Conservation (phyloP, 441 rosid species). For the Adansonia madagascariensis region DNA sequence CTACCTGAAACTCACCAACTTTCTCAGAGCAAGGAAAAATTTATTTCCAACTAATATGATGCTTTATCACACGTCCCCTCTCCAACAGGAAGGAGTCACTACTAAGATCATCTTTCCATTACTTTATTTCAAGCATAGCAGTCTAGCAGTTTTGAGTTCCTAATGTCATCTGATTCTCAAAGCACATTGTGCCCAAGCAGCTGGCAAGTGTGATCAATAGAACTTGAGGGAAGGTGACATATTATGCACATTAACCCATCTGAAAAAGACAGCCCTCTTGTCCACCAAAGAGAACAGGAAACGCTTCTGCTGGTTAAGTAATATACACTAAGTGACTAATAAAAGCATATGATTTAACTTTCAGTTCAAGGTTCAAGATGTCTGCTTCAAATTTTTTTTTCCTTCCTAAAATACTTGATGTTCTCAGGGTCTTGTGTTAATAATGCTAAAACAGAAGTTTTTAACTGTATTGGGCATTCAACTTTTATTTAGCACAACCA, state of each 20-base stretch:
- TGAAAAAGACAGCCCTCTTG: background rate
- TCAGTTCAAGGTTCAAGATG: slow-evolving; percentile 4
- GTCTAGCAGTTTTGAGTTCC: slow-evolving; percentile 5
- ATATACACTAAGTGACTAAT: background rate
- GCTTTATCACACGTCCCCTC: background rate
- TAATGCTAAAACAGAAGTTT: slow-evolving; percentile 12
- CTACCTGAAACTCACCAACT: background rate
- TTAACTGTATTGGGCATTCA: background rate
- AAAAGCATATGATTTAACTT: background rate
- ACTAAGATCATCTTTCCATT: background rate
- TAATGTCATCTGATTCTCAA: background rate
- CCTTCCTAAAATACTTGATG: background rate
- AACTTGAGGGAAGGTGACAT: background rate
- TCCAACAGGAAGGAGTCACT: background rate
- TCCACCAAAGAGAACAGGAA: slow-evolving; percentile 2
- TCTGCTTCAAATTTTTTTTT: background rate
- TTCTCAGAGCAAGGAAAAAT: slow-evolving; percentile 10
- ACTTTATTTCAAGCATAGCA: slow-evolving; percentile 15
- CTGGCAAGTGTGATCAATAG: background rate
- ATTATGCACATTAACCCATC: background rate
- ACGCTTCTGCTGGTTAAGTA: background rate
- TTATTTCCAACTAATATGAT: background rate
- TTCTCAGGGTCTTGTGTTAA: slow-evolving; percentile 4
- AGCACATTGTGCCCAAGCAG: background rate
- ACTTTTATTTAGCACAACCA: slow-evolving; percentile 1